Conservation (phyloP, 805 yeast genomes). For the Phaffomyces thermotolerans region DNA sequence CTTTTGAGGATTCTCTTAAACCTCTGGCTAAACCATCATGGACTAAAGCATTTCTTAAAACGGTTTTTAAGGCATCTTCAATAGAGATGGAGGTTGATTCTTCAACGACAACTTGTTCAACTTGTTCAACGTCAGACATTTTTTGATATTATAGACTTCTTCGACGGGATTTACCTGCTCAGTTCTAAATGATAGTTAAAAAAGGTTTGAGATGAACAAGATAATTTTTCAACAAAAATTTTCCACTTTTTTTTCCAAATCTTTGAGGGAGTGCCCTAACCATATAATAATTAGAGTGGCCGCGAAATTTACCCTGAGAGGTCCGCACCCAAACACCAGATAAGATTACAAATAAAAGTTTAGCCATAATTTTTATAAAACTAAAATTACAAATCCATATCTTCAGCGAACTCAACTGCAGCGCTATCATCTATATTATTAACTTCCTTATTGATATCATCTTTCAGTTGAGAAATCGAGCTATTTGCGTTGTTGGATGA, state of each 20-base stretch:
- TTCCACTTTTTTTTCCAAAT: slow-evolving; percentile 1
- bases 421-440: slow-evolving; percentile 17
- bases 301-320: not conserved
- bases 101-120: slow-evolving; percentile 79
- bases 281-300: not conserved
- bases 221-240: not conserved
- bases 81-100: slow-evolving; percentile 88
- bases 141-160: slow-evolving; percentile 48
- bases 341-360: too few species aligned
- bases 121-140: slow-evolving; percentile 94
- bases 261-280: not conserved
- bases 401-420: slow-evolving; percentile 34
- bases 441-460: slow-evolving; percentile 2
- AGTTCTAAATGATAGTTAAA: slow-evolving; percentile 30
- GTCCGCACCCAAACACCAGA: slow-evolving; percentile 1
- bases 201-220: not conserved
- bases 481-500: not conserved
- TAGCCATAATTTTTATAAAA: too few species aligned
- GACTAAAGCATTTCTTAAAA: slow-evolving; percentile 94
- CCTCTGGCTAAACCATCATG: slow-evolving; percentile 99
- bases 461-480: not conserved
- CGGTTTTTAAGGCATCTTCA: slow-evolving; percentile 97
- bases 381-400: slow-evolving; percentile 20
- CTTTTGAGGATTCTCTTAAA: slow-evolving; percentile 99
- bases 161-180: slow-evolving; percentile 60